Conservation (phyloP, 257 asterid genomes). For the Vinca minor region DNA sequence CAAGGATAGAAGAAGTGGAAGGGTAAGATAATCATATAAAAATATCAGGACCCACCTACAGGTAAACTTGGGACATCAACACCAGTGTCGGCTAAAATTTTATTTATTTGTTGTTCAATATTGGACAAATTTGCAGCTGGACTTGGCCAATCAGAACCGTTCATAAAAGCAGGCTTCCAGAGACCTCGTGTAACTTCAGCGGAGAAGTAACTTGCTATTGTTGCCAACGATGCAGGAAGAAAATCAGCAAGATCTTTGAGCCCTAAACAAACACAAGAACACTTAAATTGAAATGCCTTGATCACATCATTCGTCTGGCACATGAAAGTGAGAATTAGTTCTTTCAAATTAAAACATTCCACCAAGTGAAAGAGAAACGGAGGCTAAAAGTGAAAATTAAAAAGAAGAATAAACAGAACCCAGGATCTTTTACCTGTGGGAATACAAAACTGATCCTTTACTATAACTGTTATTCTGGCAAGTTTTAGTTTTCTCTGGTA, state of each 20-base stretch:
- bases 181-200: constrained; percentile 96
- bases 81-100: constrained; percentile 84
- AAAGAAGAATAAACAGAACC: too few species aligned
- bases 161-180: constrained; percentile 96
- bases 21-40: background rate
- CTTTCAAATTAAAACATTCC: background rate
- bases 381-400: background rate
- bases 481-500: background rate
- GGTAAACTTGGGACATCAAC: constrained; percentile 76
- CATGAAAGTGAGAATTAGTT: background rate
- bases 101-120: constrained; percentile 80
- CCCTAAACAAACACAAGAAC: too few species aligned
- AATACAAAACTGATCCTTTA: background rate
- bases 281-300: constrained; percentile 9
- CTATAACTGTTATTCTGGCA: background rate
- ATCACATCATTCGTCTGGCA: constrained; percentile 2
- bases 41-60: constrained; percentile 37
- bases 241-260: too few species aligned
- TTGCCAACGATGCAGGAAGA: constrained; percentile 31
- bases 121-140: constrained; percentile 76
- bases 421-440: background rate
- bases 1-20: background rate
- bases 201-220: constrained; percentile 79
- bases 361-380: background rate
- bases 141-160: constrained; percentile 99